These are phyloP conservation scores for Casuarina cunninghamiana DNA, from an alignment of 306 rosid species.

Conservation along the genomic window DNA sequence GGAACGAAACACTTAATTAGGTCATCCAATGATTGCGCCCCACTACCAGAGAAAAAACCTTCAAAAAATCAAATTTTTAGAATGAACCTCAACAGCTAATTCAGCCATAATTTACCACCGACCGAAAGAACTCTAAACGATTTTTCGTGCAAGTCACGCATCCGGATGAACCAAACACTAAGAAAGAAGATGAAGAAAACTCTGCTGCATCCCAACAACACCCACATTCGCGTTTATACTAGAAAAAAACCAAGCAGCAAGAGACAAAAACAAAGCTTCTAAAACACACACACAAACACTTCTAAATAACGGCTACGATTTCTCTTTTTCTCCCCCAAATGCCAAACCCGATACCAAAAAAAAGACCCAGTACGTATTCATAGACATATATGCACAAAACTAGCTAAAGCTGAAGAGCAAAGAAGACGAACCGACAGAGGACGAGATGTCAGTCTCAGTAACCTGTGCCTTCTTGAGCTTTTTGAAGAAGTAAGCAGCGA, in stretches of 20 bases:
- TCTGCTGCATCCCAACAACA: not conserved
- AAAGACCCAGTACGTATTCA: not conserved
- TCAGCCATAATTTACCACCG: slow-evolving; percentile 3
- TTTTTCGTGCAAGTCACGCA: slow-evolving; percentile 14
- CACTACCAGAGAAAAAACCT: not conserved
- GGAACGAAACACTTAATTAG: not conserved
- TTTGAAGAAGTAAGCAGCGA: slow-evolving; percentile 72
- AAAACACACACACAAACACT: not conserved
- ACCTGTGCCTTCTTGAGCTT: slow-evolving; percentile 71
- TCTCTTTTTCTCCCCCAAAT: slow-evolving; percentile 3
- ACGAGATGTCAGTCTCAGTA: slow-evolving; percentile 52
- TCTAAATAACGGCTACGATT: not conserved
- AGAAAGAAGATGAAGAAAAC: not conserved
- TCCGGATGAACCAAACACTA: slow-evolving; percentile 1
- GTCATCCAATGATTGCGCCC: not conserved
- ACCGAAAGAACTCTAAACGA: slow-evolving; percentile 1
- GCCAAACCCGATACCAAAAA: not conserved
- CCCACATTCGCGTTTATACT: not conserved
- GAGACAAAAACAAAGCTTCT: not conserved
- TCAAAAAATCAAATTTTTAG: not conserved
- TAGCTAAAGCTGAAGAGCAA: slow-evolving; percentile 2
- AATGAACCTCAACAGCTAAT: not conserved
- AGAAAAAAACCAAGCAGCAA: not conserved
- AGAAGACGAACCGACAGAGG: slow-evolving; percentile 61
- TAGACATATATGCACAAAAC: not conserved